Conservation (phyloP, 23 red algal genomes). For the Gracilaria gracilis region DNA sequence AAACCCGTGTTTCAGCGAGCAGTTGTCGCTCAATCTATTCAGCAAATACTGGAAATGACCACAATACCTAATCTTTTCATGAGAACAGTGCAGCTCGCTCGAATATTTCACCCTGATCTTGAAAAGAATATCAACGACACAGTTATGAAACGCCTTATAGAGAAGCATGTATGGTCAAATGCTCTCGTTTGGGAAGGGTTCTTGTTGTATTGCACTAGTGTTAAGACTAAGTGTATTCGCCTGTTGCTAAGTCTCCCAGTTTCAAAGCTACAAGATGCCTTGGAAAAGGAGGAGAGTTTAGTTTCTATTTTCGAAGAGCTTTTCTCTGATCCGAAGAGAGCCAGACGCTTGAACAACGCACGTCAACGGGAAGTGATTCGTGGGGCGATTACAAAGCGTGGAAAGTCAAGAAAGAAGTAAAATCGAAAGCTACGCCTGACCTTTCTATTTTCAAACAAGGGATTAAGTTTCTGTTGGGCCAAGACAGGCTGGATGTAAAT, state of each 20-base stretch:
- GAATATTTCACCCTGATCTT: slow-evolving; percentile 66
- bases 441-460: background rate
- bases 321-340: slow-evolving; percentile 32
- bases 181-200: slow-evolving; percentile 74
- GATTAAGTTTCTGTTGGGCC: background rate
- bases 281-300: slow-evolving; percentile 50
- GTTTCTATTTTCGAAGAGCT: slow-evolving; percentile 39
- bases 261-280: slow-evolving; percentile 56
- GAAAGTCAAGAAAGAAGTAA: slow-evolving; percentile 32
- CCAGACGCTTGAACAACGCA: slow-evolving; percentile 20
- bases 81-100: slow-evolving; percentile 74
- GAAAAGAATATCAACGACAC: slow-evolving; percentile 73
- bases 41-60: slow-evolving; percentile 77
- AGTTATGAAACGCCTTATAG: slow-evolving; percentile 72
- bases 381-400: slow-evolving; percentile 13
- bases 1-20: slow-evolving; percentile 72
- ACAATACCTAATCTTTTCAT: slow-evolving; percentile 71
- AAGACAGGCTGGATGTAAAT: background rate
- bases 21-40: slow-evolving; percentile 67
- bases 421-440: background rate
- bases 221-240: slow-evolving; percentile 31
- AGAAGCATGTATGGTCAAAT: slow-evolving; percentile 75
- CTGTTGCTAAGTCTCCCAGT: slow-evolving; percentile 67
- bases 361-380: slow-evolving; percentile 30
- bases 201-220: slow-evolving; percentile 49